Conservation (phyloP, 73 alveolate genomes). For the Stentor coeruleus region DNA sequence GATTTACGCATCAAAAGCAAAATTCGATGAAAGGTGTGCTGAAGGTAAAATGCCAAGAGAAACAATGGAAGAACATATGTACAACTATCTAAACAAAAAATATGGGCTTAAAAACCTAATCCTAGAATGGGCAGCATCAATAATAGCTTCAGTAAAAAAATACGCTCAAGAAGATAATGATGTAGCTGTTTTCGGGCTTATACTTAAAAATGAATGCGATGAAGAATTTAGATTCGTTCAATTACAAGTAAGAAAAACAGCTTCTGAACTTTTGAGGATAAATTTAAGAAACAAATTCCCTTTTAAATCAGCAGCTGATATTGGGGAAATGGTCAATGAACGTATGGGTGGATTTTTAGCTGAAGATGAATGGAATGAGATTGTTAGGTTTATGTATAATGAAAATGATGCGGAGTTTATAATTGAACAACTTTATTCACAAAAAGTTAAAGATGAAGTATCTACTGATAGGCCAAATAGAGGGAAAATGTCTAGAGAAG, state of each 20-base stretch:
- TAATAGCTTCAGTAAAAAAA: constrained; percentile 76
- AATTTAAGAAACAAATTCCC: constrained; percentile 59
- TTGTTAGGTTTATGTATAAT: constrained; percentile 75
- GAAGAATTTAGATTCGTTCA: constrained; percentile 87
- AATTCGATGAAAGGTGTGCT: constrained; percentile 75
- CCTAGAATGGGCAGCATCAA: constrained; percentile 91
- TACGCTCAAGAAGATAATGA: constrained; percentile 86
- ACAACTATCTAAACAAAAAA: constrained; percentile 76
- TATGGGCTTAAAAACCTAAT: constrained; percentile 88
- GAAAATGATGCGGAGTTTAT: constrained; percentile 54
- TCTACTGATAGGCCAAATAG: background rate
- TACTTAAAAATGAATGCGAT: constrained; percentile 95
- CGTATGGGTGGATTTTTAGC: constrained; percentile 44
- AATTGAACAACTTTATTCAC: background rate
- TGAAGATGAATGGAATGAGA: constrained; percentile 78
- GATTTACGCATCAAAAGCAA: constrained; percentile 71
- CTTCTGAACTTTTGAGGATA: constrained; percentile 52
- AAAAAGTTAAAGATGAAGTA: background rate
- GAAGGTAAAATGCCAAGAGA: constrained; percentile 73
- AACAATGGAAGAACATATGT: constrained; percentile 93
- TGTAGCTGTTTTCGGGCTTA: constrained; percentile 88
- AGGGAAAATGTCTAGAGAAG: background rate
- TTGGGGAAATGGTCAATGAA: constrained; percentile 54
- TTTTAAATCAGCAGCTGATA: constrained; percentile 42
- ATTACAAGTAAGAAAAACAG: constrained; percentile 52